A percentile compares a stretch with the other conserved stretches of the same genome.
Conservation (phyloP, 2,329 filamentous ascomycete species). For the Claviceps capensis region DNA sequence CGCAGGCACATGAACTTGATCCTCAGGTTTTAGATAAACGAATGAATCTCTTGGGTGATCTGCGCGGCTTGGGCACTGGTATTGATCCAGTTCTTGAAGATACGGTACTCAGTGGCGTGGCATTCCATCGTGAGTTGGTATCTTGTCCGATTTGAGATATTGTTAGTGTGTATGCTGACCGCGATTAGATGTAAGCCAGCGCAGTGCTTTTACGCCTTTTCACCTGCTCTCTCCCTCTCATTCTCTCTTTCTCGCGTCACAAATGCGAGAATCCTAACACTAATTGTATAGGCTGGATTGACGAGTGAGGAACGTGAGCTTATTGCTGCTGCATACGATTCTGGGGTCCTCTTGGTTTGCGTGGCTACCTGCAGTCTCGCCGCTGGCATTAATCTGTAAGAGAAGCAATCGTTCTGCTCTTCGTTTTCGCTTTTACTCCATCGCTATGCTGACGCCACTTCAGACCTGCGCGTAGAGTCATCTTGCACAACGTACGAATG, state of each 20-base stretch:
- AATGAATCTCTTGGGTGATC: conserved; percentile 48
- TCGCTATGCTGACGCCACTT: conserved; percentile 5
- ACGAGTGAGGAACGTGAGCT: conserved; percentile 64
- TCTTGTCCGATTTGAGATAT: background rate
- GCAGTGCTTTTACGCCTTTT: background rate
- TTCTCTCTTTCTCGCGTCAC: background rate
- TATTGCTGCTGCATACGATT: conserved; percentile 57
- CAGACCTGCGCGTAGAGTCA: conserved; percentile 54
- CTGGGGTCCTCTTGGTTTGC: conserved; percentile 52
- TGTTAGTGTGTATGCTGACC: background rate
- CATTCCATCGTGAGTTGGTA: conserved; percentile 51
- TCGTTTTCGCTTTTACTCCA: no score
- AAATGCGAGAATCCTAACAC: conserved; percentile 5
- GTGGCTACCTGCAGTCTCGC: conserved; percentile 68
- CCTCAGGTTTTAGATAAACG: conserved; percentile 40
- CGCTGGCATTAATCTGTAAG: conserved; percentile 63
- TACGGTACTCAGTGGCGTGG: conserved; percentile 53
- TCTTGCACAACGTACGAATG: conserved; percentile 63
- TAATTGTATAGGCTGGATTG: conserved; percentile 41
- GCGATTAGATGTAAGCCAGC: conserved; percentile 22
- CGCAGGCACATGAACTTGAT: conserved; percentile 31
- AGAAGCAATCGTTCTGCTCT: background rate
- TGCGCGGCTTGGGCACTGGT: conserved; percentile 51
- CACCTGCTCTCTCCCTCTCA: background rate
- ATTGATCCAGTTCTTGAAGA: conserved; percentile 52